Conservation (phyloP, 225 moss, liverwort and hornwort species). For the Lunularia cruciata region DNA sequence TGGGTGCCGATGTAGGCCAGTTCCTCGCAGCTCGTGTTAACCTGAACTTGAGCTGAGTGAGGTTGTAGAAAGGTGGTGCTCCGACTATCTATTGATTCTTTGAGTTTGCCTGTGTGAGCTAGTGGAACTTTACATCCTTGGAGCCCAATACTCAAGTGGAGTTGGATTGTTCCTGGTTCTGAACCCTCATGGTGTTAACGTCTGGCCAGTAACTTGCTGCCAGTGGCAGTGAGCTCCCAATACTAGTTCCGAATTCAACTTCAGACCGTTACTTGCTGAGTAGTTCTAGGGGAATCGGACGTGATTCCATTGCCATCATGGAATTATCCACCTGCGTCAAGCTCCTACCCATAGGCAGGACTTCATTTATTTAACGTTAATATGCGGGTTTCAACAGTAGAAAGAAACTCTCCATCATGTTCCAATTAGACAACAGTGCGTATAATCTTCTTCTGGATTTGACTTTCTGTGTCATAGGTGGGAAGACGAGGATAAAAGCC, state of each 20-base stretch:
- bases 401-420: not conserved
- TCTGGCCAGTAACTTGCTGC: constrained; percentile 17
- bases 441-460: constrained; percentile 20
- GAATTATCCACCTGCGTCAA: constrained; percentile 15
- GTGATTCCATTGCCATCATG: constrained; percentile 14
- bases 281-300: constrained; percentile 6
- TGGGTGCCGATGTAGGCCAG: constrained; percentile 79
- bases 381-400: constrained; percentile 1
- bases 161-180: not conserved
- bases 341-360: constrained; percentile 1
- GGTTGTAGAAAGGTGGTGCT: not conserved
- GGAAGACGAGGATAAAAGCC: constrained; percentile 5
- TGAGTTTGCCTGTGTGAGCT: not conserved
- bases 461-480: constrained; percentile 4
- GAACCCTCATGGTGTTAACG: not conserved
- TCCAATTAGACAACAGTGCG: constrained; percentile 9
- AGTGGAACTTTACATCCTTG: not conserved
- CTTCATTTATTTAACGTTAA: constrained; percentile 12
- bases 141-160: not conserved
- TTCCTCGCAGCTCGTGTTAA: constrained; percentile 68
- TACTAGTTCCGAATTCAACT: not conserved
- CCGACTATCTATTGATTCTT: not conserved
- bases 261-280: not conserved
- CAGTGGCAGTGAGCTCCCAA: not conserved
- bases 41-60: constrained; percentile 22